These are phyloP conservation scores for Penicillium daleae DNA, from an alignment of 495 filamentous ascomycete species.

Conservation along the genomic window DNA sequence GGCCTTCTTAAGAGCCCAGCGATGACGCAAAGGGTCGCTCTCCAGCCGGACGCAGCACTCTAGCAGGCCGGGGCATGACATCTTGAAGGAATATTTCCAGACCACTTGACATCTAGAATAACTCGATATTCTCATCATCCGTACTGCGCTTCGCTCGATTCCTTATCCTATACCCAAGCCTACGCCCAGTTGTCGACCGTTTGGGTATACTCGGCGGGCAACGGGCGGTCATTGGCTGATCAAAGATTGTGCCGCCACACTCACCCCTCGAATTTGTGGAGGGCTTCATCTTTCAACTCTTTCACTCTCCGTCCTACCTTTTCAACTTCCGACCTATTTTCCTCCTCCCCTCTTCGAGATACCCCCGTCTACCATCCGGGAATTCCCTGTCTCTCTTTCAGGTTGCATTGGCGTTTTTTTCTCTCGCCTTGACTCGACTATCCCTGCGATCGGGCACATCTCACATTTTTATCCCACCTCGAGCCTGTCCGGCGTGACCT, in stretches of 20 bases:
- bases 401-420: constrained; percentile 28
- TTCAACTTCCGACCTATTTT: constrained; percentile 1
- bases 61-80: neutral
- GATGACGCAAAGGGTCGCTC: constrained; percentile 24
- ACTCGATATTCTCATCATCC: neutral
- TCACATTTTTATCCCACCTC: constrained; percentile 26
- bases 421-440: constrained; percentile 3
- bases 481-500: constrained; percentile 17
- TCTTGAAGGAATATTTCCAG: neutral
- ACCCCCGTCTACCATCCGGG: neutral
- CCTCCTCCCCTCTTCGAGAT: neutral
- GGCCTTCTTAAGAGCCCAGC: constrained; percentile 2
- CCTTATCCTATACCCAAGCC: neutral
- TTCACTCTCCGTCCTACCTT: constrained; percentile 10
- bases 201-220: constrained; percentile 23
- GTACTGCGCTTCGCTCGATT: neutral
- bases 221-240: constrained; percentile 33
- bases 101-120: neutral
- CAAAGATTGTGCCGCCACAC: constrained; percentile 35
- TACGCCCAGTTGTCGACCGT: neutral
- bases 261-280: constrained; percentile 39
- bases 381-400: constrained; percentile 19
- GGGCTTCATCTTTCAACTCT: constrained; percentile 19
- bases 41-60: constrained; percentile 3
- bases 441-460: constrained; percentile 30